Conservation (phyloP, 176 grass and related monocot genomes). For the Alopecurus myosuroides region DNA sequence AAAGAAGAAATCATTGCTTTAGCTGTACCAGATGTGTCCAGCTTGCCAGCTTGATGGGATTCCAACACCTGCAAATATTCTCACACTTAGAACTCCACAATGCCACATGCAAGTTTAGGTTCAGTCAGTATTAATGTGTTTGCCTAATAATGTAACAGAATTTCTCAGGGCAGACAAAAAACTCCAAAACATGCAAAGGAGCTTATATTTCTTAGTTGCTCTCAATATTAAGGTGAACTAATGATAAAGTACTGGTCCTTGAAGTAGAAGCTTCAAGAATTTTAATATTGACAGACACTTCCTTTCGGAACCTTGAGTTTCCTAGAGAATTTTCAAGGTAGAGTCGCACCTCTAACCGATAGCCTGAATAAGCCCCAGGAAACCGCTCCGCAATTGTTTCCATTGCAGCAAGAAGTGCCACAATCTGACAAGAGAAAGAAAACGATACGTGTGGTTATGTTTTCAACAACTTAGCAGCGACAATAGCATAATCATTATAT, state of each 20-base stretch:
- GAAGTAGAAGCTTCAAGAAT: neutral
- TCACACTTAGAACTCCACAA: neutral
- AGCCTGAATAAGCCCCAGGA: constrained; percentile 73
- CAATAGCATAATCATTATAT: neutral
- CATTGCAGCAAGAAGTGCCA: constrained; percentile 83
- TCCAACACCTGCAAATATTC: constrained; percentile 66
- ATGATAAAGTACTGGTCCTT: neutral
- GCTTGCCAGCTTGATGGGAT: constrained; percentile 82
- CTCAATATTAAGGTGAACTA: neutral
- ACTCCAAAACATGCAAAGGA: neutral
- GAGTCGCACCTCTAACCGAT: constrained; percentile 58
- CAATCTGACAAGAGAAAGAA: constrained; percentile 42
- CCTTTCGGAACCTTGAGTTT: neutral
- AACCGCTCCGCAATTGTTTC: constrained; percentile 64
- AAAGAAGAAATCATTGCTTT: constrained; percentile 75
- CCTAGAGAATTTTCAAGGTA: neutral
- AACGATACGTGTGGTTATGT: neutral
- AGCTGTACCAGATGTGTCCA: constrained; percentile 73
- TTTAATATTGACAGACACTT: neutral
- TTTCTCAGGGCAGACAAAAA: neutral
- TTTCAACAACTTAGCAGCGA: constrained; percentile 11
- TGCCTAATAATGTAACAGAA: neutral
- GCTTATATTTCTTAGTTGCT: neutral
- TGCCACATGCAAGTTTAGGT: neutral
- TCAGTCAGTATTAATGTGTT: neutral